phyloP scores from a whole-genome alignment of 495 filamentous ascomycete species.

The Aspergillus affinis region DNA sequence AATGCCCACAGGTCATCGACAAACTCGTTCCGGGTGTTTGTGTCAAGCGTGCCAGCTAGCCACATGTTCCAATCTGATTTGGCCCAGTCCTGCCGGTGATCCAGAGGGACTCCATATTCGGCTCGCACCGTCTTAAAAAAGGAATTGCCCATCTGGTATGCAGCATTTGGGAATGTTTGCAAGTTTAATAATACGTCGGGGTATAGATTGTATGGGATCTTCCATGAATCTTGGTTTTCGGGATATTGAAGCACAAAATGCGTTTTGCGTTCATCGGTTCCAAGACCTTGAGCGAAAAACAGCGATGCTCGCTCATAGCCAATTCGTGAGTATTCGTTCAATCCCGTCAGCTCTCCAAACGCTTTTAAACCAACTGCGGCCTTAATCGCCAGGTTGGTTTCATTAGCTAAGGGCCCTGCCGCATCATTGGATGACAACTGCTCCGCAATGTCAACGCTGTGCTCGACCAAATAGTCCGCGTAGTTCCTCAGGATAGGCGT shows the following conservation, averaged over 20 bases:
- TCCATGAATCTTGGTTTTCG: slow-evolving; percentile 36
- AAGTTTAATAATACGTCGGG: slow-evolving; percentile 47
- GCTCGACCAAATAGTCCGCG: slow-evolving; percentile 52
- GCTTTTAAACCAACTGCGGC: slow-evolving; percentile 55
- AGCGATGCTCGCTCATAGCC: slow-evolving; percentile 39
- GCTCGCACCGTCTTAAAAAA: slow-evolving; percentile 42
- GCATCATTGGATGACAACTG: slow-evolving; percentile 59
- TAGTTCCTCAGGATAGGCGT: slow-evolving; percentile 39
- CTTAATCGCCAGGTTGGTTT: slow-evolving; percentile 59
- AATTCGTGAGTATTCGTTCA: slow-evolving; percentile 37
- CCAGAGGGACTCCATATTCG: slow-evolving; percentile 46
- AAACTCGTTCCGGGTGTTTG: slow-evolving; percentile 33
- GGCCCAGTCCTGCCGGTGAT: slow-evolving; percentile 44
- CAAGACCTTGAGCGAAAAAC: slow-evolving; percentile 40
- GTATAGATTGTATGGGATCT: slow-evolving; percentile 46
- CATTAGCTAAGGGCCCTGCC: slow-evolving; percentile 48
- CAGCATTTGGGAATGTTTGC: slow-evolving; percentile 35
- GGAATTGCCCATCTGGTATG: slow-evolving; percentile 37
- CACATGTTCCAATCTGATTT: slow-evolving; percentile 56
- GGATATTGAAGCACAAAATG: slow-evolving; percentile 49
- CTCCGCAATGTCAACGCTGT: slow-evolving; percentile 45
- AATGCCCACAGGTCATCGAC: slow-evolving; percentile 45
- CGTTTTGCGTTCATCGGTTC: slow-evolving; percentile 33
- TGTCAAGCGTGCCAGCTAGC: slow-evolving; percentile 36
- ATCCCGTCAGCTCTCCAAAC: slow-evolving; percentile 42